Conservation (phyloP, 176 grass and related monocot species). For the Metroxylon sagu region DNA sequence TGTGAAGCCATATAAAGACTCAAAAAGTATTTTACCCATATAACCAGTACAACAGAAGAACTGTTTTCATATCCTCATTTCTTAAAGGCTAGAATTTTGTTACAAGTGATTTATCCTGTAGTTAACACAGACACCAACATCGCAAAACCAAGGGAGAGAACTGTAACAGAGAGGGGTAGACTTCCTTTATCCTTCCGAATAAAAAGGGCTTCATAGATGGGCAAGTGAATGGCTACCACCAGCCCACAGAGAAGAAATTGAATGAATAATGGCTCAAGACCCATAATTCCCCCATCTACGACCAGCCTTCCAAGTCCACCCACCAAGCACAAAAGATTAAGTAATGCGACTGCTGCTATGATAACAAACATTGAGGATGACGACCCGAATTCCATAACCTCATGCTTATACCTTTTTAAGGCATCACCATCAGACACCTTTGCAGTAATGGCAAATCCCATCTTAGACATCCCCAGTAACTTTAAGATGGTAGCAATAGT, state of each 20-base stretch:
- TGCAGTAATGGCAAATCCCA: constrained; percentile 40
- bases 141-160: constrained; percentile 34
- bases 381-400: constrained; percentile 62
- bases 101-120: constrained; percentile 21
- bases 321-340: constrained; percentile 45
- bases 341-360: constrained; percentile 36
- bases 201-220: constrained; percentile 69
- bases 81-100: too few relatives aligned
- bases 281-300: background rate
- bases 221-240: constrained; percentile 39
- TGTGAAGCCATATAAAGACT: too few relatives aligned
- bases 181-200: constrained; percentile 54
- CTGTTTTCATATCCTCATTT: too few relatives aligned
- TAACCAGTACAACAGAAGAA: too few relatives aligned
- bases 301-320: constrained; percentile 21
- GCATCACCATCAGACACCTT: constrained; percentile 45
- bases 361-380: constrained; percentile 45
- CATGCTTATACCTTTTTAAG: constrained; percentile 53
- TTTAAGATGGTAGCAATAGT: constrained; percentile 31
- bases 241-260: constrained; percentile 48
- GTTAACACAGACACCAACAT: constrained; percentile 26
- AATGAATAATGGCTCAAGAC: constrained; percentile 25
- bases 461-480: constrained; percentile 35
- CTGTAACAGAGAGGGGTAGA: constrained; percentile 39
- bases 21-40: too few relatives aligned